These are phyloP conservation scores for Colletotrichum truncatum DNA, from an alignment of 2,329 filamentous ascomycete species.

Conservation along the genomic window DNA sequence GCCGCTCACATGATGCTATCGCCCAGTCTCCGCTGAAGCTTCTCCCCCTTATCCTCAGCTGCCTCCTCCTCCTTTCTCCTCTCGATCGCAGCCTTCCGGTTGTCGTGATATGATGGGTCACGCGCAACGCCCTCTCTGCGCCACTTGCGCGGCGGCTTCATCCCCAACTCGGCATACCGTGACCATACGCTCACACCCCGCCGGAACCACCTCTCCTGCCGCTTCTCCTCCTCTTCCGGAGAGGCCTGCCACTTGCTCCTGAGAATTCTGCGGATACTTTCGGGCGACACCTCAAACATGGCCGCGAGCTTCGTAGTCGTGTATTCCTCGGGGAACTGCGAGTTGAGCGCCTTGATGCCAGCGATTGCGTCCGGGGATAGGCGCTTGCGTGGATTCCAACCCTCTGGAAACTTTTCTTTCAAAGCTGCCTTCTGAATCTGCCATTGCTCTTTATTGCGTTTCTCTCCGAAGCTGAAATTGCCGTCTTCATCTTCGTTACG, in stretches of 20 bases:
- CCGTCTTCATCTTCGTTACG: slow-evolving; percentile 31
- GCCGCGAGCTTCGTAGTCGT: slow-evolving; percentile 77
- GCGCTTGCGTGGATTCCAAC: slow-evolving; percentile 85
- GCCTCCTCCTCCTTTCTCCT: slow-evolving; percentile 39
- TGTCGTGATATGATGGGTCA: slow-evolving; percentile 52
- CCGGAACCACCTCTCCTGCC: slow-evolving; percentile 69
- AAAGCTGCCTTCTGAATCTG: slow-evolving; percentile 78
- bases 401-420: slow-evolving; percentile 79
- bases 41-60: slow-evolving; percentile 36
- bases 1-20: slow-evolving; percentile 35
- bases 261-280: slow-evolving; percentile 88
- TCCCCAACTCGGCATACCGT: slow-evolving; percentile 66
- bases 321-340: slow-evolving; percentile 80
- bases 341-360: slow-evolving; percentile 86
- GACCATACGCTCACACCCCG: slow-evolving; percentile 69
- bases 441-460: slow-evolving; percentile 65
- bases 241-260: slow-evolving; percentile 78
- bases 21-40: slow-evolving; percentile 38
- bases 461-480: slow-evolving; percentile 35
- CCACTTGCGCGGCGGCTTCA: slow-evolving; percentile 70
- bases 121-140: slow-evolving; percentile 61
- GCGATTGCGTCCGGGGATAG: slow-evolving; percentile 91
- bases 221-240: slow-evolving; percentile 62
- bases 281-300: slow-evolving; percentile 86
- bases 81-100: slow-evolving; percentile 38